Base-by-base conservation (phyloP, 352 stramenopile species). In the Phytophthora chlamydospora region DNA sequence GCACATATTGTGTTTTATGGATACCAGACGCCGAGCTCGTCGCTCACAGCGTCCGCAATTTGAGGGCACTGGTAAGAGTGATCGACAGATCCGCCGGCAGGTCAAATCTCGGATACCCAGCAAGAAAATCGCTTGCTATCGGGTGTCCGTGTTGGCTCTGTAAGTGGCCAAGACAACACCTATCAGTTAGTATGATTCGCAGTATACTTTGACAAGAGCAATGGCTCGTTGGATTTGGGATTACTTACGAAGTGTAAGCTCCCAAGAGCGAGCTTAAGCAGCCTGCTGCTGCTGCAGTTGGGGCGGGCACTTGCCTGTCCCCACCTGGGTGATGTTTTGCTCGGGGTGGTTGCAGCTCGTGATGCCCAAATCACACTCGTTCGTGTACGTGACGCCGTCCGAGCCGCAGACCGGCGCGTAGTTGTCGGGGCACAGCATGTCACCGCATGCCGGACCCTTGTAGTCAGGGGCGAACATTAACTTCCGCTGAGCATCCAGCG, bases 341-440 rank as follows among this genome's bases (percentile, higher is more conserved):
- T 63, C 41, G 9, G 73, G 58, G 17, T 66, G 62, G 3, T 71
- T 51, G 56, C 76, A 85, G 32, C 38, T 36, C 1, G 53, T 50
- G n/a, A 72, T 57, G 4, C 41, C 41, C 9, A 83, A 35, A 17
- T 47, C 17, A 45, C 73, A 83, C 33, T 43, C 21, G 48, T 75
- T 83, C 4, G 34, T 39, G 57, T 78, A 81, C 19, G 59, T 68
- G 16, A 66, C 51, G 32, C 69, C 66, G 21, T 81, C 50, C 6
- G 69, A 75, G 1, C 69, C 68, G 21, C 68, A 76, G 10, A 76
- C 58, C 11, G 63, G 67, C 2, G 49, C 16, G 43, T 70, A 73
- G 19, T 60, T 50, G 33, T 70, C 48, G 21, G 48, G 47, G 47
- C 67, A 76, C 27, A 64, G 10, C 56, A 64, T 64, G 14, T 64